These are phyloP conservation scores for Favolaschia claudopus DNA, from an alignment of 768 basidiomycete species.

Conservation along the genomic window DNA sequence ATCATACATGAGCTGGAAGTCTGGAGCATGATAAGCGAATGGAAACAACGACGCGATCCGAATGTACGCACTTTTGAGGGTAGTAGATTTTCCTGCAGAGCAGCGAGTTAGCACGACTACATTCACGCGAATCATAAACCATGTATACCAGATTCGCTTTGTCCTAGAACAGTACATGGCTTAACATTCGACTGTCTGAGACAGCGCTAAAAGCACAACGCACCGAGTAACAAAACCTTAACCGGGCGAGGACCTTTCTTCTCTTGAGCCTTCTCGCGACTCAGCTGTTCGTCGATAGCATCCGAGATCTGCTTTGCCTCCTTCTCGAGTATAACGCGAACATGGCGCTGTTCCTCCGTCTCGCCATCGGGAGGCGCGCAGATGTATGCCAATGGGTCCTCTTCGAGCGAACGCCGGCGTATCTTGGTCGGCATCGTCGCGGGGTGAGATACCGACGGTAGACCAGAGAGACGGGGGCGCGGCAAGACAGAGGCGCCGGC, in stretches of 20 bases:
- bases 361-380: slow-evolving; percentile 64
- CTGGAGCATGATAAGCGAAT: slow-evolving; percentile 36
- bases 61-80: slow-evolving; percentile 70
- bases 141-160: slow-evolving; percentile 89
- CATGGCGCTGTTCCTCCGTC: slow-evolving; percentile 50
- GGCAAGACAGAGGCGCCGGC: background rate
- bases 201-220: slow-evolving; percentile 22
- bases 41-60: background rate
- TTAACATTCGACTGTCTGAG: background rate
- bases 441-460: background rate
- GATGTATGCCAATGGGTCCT: slow-evolving; percentile 57
- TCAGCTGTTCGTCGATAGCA: slow-evolving; percentile 69
- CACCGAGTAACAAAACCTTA: slow-evolving; percentile 70
- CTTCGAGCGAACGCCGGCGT: slow-evolving; percentile 24
- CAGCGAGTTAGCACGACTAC: background rate
- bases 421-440: slow-evolving; percentile 21
- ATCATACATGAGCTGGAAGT: slow-evolving; percentile 71
- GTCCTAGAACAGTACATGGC: slow-evolving; percentile 50
- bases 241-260: slow-evolving; percentile 56
- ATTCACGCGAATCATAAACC: no score
- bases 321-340: slow-evolving; percentile 54
- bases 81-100: slow-evolving; percentile 76
- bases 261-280: slow-evolving; percentile 54
- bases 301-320: slow-evolving; percentile 65
- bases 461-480: background rate